Evolutionary conservation across 768 basidiomycete genomes (phyloP), one percentile per base, ranked within the genome.

Genomic region (Gloeophyllum trabeum): DNA sequence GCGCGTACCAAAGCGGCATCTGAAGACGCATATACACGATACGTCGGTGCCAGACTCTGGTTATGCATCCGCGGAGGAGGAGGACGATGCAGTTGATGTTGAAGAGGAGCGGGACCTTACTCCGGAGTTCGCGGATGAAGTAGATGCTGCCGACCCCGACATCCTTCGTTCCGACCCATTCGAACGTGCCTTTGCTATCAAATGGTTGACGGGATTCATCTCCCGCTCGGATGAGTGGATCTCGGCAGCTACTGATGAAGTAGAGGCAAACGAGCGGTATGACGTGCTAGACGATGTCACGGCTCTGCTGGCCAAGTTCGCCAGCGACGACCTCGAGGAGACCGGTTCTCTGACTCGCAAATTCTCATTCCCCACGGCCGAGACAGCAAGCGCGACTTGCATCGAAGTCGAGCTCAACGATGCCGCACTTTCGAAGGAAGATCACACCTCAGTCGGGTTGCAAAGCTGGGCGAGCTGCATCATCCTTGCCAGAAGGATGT

Each of bases 391-490:
- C 22, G 25, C 37, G 22, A 37, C 45, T 23, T 39, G 45, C 14
- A 58, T 81, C 35, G 51, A 56, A 14, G 65, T 82, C 39, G 68
- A 79, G 56, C 64, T 89, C 24, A 81, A 81, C 53, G 85, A 89
- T 50, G 83, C 75, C 1, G 72, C 80, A 1, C 61, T 85, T 30
- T 64, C 72, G 21, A 63, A 59, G 24, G 65, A 70, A 12, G 85
- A 88, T 54, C 80, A 88, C 55, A 86, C 83, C 6, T 78, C 76
- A 14, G 85, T 88, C 24, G 86, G 88, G 1, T 61, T 90, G 35
- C 87, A 90, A 58, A 88, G 82, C 52, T 90, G 88, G 87, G 85
- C 76, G 6, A 80, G 81, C 51, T 73, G 79, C 14, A 81, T 87
- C 52, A 59, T 85, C 25, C 67, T 91, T 37, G 78, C 77, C 1